These are phyloP conservation scores for Diutina ranongensis DNA, from an alignment of 1,139 yeast genomes.

Conservation along the genomic window DNA sequence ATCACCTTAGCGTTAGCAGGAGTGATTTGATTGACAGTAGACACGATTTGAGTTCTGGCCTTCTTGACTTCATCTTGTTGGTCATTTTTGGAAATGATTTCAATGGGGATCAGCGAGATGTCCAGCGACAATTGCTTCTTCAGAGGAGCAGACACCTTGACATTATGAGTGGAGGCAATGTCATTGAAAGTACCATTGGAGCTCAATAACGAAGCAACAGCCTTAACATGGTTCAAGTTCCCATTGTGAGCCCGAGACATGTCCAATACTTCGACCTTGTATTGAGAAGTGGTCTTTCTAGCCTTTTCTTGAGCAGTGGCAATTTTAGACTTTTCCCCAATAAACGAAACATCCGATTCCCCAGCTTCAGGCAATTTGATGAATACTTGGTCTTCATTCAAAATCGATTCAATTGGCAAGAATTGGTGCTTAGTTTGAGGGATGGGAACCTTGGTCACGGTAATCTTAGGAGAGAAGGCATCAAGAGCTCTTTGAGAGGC, in stretches of 20 bases:
- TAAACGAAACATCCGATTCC: constrained; percentile 42
- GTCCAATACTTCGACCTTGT: constrained; percentile 57
- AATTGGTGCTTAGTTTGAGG: constrained; percentile 34
- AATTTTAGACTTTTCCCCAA: constrained; percentile 50
- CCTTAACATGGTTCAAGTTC: constrained; percentile 61
- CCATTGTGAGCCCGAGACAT: constrained; percentile 84
- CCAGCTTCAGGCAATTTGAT: constrained; percentile 44
- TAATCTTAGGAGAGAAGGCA: constrained; percentile 26
- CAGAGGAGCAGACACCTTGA: constrained; percentile 46
- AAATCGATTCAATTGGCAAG: constrained; percentile 33
- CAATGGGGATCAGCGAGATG: constrained; percentile 26
- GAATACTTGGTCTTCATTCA: constrained; percentile 46
- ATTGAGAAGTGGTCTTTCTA: constrained; percentile 39
- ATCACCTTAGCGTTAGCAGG: constrained; percentile 55
- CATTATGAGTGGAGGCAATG: constrained; percentile 34
- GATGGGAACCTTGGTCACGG: constrained; percentile 28
- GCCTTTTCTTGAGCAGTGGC: constrained; percentile 49
- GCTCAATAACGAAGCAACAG: constrained; percentile 55
- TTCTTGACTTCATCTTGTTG: constrained; percentile 24
- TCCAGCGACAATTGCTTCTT: constrained; percentile 14
- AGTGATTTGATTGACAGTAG: constrained; percentile 57
- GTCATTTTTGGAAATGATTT: constrained; percentile 24
- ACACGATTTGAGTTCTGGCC: constrained; percentile 57
- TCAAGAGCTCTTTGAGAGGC: constrained; percentile 37
- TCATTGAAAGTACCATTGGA: constrained; percentile 36